Evolutionary conservation across 768 basidiomycete species (phyloP).

Genomic region (Butyriboletus loyo): DNA sequence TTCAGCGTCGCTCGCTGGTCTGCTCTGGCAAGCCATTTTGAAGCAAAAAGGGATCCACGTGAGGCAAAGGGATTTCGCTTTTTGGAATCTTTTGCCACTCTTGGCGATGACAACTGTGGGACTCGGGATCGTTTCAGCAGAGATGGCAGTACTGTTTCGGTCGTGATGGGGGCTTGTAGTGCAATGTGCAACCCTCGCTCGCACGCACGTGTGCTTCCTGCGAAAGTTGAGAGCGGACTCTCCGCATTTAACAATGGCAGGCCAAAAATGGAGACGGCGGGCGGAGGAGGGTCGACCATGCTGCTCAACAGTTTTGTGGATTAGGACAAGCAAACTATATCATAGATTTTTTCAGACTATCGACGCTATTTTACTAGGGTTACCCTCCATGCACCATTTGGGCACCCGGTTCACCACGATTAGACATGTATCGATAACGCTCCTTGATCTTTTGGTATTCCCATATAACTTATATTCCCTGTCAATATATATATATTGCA

Average conservation of each 20-base stretch:
- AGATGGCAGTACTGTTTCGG: constrained; percentile 59
- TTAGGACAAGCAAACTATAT: no score
- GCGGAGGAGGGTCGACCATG: neutral
- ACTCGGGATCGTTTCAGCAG: constrained; percentile 68
- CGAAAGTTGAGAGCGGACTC: neutral
- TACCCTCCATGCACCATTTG: no score
- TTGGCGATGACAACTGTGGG: constrained; percentile 63
- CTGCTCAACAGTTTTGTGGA: no score
- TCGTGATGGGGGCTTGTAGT: neutral
- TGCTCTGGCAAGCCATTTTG: constrained; percentile 80
- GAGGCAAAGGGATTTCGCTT: constrained; percentile 59
- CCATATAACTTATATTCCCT: no score
- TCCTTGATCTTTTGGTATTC: no score
- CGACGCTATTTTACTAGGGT: neutral
- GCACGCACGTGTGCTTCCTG: neutral
- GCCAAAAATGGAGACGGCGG: neutral
- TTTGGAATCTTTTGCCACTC: constrained; percentile 68
- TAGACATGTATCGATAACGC: no score
- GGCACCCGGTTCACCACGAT: no score
- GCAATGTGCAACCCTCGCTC: neutral
- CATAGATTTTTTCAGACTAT: neutral
- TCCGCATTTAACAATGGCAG: neutral
- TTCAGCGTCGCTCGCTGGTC: constrained; percentile 81
- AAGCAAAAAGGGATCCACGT: constrained; percentile 68
- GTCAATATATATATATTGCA: no score